Percentiles rank a stretch among this genome's conserved stretches.
Conservation (phyloP, 2,329 filamentous ascomycete species). For the Pestalotiopsis fici region DNA sequence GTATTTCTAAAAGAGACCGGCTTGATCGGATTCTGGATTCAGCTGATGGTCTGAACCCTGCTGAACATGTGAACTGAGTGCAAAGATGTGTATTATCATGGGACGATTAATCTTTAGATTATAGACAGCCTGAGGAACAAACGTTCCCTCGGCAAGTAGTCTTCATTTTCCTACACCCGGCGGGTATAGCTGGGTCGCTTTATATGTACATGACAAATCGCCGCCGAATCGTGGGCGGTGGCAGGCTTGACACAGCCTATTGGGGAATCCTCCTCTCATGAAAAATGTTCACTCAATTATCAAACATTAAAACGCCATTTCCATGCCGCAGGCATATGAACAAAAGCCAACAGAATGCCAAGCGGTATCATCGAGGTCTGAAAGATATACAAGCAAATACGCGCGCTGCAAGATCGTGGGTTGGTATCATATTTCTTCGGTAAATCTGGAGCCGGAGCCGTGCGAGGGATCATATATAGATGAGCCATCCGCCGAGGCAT, state of each 20-base stretch:
- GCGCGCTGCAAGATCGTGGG: slow-evolving; percentile 12
- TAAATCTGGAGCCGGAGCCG: slow-evolving; percentile 39
- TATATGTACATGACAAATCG: slow-evolving; percentile 10
- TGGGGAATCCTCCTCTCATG: slow-evolving; percentile 12
- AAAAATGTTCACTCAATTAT: slow-evolving; percentile 13
- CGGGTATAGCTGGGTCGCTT: background rate
- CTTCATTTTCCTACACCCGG: background rate
- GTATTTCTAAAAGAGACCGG: background rate
- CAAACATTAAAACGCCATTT: slow-evolving; percentile 25
- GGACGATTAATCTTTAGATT: slow-evolving; percentile 11
- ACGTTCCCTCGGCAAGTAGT: background rate
- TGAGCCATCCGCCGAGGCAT: slow-evolving; percentile 35
- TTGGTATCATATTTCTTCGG: slow-evolving; percentile 38
- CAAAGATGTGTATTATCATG: background rate
- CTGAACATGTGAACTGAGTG: background rate
- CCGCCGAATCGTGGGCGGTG: background rate
- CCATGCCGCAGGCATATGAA: slow-evolving; percentile 22
- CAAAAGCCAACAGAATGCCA: slow-evolving; percentile 20
- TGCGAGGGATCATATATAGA: slow-evolving; percentile 21
- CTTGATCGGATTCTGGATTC: background rate
- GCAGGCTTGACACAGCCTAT: background rate
- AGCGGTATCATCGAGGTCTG: slow-evolving; percentile 26
- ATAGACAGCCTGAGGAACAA: background rate
- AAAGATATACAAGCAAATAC: slow-evolving; percentile 17
- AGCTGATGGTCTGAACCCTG: background rate